A percentile compares a stretch with the other conserved stretches of the same genome.
phyloP scores from a whole-genome alignment of 495 filamentous ascomycete species.

The Neurospora africana region DNA sequence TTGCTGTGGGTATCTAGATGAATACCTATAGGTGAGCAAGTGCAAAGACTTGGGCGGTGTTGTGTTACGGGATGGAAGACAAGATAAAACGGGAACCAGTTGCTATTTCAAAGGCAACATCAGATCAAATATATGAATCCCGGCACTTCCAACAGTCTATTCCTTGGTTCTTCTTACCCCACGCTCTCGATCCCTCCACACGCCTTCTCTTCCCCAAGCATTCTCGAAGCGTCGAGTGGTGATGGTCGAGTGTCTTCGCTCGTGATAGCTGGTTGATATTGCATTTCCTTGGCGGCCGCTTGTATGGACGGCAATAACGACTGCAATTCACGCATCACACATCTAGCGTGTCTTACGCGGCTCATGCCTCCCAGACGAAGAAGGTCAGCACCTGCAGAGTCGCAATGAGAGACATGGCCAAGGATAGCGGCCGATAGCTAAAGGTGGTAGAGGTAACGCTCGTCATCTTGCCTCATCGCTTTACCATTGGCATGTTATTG shows the following conservation, averaged over 20 bases:
- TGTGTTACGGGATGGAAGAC: not conserved
- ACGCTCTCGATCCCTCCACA: not conserved
- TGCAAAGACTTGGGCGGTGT: not conserved
- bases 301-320: not conserved
- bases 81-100: not conserved
- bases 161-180: not conserved
- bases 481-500: not conserved
- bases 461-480: not conserved
- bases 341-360: too few relatives aligned
- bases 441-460: not conserved
- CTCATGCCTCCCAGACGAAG: not conserved
- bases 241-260: not conserved
- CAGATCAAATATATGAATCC: not conserved
- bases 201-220: not conserved
- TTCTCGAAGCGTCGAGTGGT: not conserved
- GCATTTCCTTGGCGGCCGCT: not conserved
- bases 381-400: not conserved
- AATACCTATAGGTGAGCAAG: not conserved
- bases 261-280: not conserved
- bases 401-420: not conserved
- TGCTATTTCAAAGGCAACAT: not conserved
- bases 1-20: not conserved
- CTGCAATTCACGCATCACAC: too few relatives aligned
- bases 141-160: not conserved
- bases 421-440: not conserved